These are phyloP conservation scores for Trametes pubescens DNA, from an alignment of 1,284 basidiomycete genomes.

Conservation along the genomic window DNA sequence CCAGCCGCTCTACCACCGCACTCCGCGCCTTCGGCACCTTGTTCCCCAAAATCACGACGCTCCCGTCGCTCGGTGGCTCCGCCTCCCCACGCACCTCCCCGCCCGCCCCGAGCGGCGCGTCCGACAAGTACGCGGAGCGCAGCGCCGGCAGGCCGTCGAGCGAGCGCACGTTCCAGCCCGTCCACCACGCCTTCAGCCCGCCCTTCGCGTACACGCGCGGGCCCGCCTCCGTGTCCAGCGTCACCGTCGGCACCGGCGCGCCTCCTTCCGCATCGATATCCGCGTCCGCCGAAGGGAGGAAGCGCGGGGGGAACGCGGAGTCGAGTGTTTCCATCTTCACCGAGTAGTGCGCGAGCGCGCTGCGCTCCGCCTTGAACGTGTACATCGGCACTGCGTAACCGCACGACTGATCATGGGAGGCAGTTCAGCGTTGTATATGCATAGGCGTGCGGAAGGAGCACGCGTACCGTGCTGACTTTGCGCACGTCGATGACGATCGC, in stretches of 20 bases:
- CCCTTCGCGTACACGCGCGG: conserved; percentile 28
- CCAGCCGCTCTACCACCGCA: conserved; percentile 8
- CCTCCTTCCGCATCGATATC: background rate
- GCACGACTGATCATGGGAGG: too few relatives aligned
- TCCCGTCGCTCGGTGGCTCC: conserved; percentile 23
- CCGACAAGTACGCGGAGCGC: conserved; percentile 23
- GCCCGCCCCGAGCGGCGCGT: conserved; percentile 17
- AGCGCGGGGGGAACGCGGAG: conserved; percentile 10
- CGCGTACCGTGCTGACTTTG: conserved; percentile 62
- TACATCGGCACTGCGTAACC: conserved; percentile 62
- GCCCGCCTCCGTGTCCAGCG: conserved; percentile 11
- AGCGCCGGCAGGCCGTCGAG: conserved; percentile 56
- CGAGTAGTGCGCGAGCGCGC: conserved; percentile 49
- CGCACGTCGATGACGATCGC: conserved; percentile 61
- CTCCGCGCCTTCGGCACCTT: conserved; percentile 13
- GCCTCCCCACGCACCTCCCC: conserved; percentile 2
- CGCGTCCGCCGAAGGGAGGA: background rate
- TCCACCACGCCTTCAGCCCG: conserved; percentile 57
- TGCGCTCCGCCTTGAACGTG: conserved; percentile 54
- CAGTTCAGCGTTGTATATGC: too few relatives aligned
- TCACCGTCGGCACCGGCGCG: background rate
- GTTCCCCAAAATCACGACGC: conserved; percentile 24
- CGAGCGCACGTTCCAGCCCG: conserved; percentile 51
- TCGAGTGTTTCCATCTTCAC: conserved; percentile 44
- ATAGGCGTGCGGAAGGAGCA: too few relatives aligned